Base-by-base conservation (phyloP, 192 early-diverging fungal species). In the Backusella australiensis region DNA sequence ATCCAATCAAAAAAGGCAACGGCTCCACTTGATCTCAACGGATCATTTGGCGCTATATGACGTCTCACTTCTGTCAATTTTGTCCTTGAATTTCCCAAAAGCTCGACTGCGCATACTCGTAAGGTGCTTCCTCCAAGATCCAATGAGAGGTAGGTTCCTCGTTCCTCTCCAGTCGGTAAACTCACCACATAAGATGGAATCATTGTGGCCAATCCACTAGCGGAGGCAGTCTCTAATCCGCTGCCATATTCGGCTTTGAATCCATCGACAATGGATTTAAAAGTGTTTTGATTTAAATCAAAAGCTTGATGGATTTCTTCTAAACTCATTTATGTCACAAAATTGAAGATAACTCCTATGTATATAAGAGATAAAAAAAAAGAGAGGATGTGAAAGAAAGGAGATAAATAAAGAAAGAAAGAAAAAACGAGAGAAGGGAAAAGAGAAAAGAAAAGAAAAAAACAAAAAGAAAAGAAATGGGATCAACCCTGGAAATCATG, bases 111-210 rank as follows among this genome's bases (percentile, higher is more conserved):
- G 73, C 93, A 92, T 23, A 97, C 95, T 44, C 96, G 92, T 76
- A 99, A 90, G 85, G 97, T 97, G 39, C 96, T 96, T 34, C 96
- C 97, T 65, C 97, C 96, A 67, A 99, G 83, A 77, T 99, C 97
- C 63, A 99, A 87, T 6, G 97, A 96, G 73, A 96, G 87, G 87
- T 90, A 96, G 34, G 90, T 87, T 32, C 97, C 97, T 34, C 81
- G 88, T 79, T 99, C 97, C 67, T 80, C 84, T 29, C 96, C 96
- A 23, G 85, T 90, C 1, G 97, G 96, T 23, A 93, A 84, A 59
- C 81, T 79, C 6, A 91, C 87, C 75, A 98, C 94, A 83, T 89
- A 97, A 6, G 95, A 95, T 23, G 96, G 97, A 73, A 98, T 93
- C 96, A 96, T 96, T 63, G 89, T 91, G 68, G 84, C 75, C 21